phyloP scores from a whole-genome alignment of 2,329 filamentous ascomycete genomes.

The Madurella fahalii region DNA sequence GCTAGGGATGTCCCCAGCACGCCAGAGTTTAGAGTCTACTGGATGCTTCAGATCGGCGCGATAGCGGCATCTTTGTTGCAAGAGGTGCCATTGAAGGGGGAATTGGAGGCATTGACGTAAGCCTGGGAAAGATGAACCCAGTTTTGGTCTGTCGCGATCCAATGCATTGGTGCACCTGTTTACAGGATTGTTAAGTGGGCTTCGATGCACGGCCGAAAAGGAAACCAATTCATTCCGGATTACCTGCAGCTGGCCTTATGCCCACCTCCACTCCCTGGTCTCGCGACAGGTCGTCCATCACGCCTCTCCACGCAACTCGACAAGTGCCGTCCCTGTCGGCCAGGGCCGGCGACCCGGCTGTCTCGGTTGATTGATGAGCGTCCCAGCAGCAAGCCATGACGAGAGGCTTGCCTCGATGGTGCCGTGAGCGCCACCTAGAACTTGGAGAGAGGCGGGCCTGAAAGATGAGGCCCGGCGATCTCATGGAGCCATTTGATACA shows the following conservation, averaged over 20 bases:
- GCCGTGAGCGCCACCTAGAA: background rate
- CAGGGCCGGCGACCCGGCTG: slow-evolving; percentile 19
- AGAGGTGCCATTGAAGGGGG: background rate
- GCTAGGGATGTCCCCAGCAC: background rate
- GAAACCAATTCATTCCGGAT: slow-evolving; percentile 15
- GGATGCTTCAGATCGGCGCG: no score
- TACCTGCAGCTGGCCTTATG: slow-evolving; percentile 25
- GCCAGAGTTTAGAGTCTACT: no score
- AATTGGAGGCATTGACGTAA: slow-evolving; percentile 15
- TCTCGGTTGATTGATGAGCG: slow-evolving; percentile 19
- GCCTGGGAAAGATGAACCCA: background rate
- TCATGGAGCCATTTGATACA: slow-evolving; percentile 1
- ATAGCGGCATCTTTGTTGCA: background rate
- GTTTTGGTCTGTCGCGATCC: background rate
- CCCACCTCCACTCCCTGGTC: slow-evolving; percentile 15
- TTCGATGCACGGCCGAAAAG: slow-evolving; percentile 13
- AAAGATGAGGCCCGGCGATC: slow-evolving; percentile 13
- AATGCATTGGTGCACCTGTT: background rate
- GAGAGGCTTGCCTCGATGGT: slow-evolving; percentile 8
- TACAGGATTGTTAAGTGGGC: background rate
- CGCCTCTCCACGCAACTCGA: slow-evolving; percentile 14
- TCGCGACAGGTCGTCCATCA: slow-evolving; percentile 14
- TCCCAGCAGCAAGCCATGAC: slow-evolving; percentile 11
- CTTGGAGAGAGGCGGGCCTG: slow-evolving; percentile 2
- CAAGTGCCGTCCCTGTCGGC: slow-evolving; percentile 15